Conservation (phyloP, 257 asterid species). For the Fraxinus americana region DNA sequence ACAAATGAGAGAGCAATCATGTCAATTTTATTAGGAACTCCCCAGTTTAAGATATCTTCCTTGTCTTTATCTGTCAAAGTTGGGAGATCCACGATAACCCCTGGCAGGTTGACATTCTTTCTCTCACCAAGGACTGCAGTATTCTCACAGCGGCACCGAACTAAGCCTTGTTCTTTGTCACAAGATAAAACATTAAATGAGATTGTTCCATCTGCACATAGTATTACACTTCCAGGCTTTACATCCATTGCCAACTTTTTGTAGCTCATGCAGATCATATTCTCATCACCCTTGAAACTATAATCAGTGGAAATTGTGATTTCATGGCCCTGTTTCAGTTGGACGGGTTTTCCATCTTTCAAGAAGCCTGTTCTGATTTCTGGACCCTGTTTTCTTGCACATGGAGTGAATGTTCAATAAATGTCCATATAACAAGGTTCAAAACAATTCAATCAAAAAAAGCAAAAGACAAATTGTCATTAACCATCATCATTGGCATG, state of each 20-base stretch:
- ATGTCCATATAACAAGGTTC: not conserved
- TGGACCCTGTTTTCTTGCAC: slow-evolving; percentile 38
- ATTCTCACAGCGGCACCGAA: slow-evolving; percentile 48
- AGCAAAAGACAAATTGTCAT: not conserved
- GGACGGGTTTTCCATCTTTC: slow-evolving; percentile 50
- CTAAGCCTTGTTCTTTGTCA: slow-evolving; percentile 39
- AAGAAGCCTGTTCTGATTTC: slow-evolving; percentile 58
- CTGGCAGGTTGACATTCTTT: slow-evolving; percentile 55
- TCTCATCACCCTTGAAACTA: slow-evolving; percentile 43
- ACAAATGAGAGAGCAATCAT: slow-evolving; percentile 58
- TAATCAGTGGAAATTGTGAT: slow-evolving; percentile 50
- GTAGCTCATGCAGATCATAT: slow-evolving; percentile 54
- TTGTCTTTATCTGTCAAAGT: slow-evolving; percentile 55
- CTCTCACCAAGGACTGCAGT: slow-evolving; percentile 56
- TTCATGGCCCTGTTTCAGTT: slow-evolving; percentile 44
- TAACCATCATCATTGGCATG: not conserved
- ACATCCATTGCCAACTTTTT: slow-evolving; percentile 49
- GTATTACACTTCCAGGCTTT: slow-evolving; percentile 43
- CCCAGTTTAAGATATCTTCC: slow-evolving; percentile 51
- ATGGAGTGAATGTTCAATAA: not conserved
- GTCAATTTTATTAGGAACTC: slow-evolving; percentile 50
- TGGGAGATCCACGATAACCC: slow-evolving; percentile 50
- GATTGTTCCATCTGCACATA: slow-evolving; percentile 51
- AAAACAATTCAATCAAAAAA: not conserved
- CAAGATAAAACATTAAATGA: slow-evolving; percentile 38